phyloP scores from a whole-genome alignment of 202 grass and related monocot genomes.

The Setaria italica region DNA sequence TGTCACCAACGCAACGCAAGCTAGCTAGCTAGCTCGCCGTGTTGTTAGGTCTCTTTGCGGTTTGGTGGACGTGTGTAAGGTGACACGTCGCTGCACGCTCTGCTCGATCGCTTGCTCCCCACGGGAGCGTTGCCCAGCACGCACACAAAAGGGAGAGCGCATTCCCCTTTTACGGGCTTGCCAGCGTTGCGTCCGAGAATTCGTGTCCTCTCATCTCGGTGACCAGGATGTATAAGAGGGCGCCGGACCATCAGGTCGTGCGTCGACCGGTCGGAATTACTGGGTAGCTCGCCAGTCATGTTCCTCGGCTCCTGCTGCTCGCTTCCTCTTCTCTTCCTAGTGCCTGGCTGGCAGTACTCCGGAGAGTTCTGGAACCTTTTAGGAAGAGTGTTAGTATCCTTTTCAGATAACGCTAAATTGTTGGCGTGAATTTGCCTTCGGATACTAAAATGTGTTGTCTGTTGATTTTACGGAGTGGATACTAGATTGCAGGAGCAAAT shows the following conservation, averaged over 20 bases:
- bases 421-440: too few relatives aligned
- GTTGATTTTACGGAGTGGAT: too few relatives aligned
- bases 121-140: background rate
- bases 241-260: background rate
- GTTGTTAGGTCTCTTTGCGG: conserved; percentile 17
- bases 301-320: background rate
- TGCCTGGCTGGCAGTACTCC: background rate
- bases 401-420: too few relatives aligned
- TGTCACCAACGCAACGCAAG: too few relatives aligned
- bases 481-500: too few relatives aligned
- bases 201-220: background rate
- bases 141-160: too few relatives aligned
- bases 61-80: conserved; percentile 38
- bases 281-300: background rate
- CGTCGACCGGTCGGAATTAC: background rate
- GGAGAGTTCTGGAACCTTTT: background rate
- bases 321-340: too few relatives aligned
- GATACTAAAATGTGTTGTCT: too few relatives aligned
- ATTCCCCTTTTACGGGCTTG: background rate
- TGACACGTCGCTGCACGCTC: conserved; percentile 10
- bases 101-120: conserved; percentile 15
- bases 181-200: background rate
- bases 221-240: background rate
- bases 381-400: background rate
- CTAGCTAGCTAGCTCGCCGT: background rate